Conservation (phyloP, 1,284 basidiomycete genomes). For the Ustilago xerochloae region DNA sequence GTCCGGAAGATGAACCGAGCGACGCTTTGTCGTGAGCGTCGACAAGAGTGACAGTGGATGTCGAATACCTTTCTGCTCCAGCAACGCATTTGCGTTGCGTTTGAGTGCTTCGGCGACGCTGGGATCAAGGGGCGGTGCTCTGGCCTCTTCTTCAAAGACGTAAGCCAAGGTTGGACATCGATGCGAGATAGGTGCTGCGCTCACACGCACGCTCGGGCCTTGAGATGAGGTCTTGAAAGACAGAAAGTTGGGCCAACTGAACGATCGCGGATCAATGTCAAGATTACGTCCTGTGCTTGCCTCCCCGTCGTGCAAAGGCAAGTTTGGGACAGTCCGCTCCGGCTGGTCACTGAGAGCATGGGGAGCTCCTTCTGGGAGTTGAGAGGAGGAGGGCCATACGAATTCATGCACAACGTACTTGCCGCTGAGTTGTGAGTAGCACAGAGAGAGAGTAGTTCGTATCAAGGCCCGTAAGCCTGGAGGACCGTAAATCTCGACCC, state of each 20-base stretch:
- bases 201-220: conserved; percentile 47
- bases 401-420: conserved; percentile 66
- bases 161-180: conserved; percentile 64
- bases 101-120: conserved; percentile 50
- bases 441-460: conserved; percentile 59
- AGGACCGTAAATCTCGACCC: conserved; percentile 62
- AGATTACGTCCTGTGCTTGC: conserved; percentile 52
- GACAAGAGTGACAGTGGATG: conserved; percentile 60
- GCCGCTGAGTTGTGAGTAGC: conserved; percentile 59
- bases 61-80: conserved; percentile 50
- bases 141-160: conserved; percentile 55
- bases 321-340: conserved; percentile 37
- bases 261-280: conserved; percentile 45
- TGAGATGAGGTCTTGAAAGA: conserved; percentile 29
- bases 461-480: conserved; percentile 61
- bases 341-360: conserved; percentile 29
- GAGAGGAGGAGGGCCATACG: conserved; percentile 47
- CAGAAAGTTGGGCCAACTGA: conserved; percentile 57
- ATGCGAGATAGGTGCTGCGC: conserved; percentile 64
- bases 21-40: conserved; percentile 42
- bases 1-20: conserved; percentile 57
- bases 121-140: conserved; percentile 41
- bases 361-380: conserved; percentile 7
- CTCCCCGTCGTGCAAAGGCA: conserved; percentile 61
- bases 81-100: conserved; percentile 52